phyloP scores from a whole-genome alignment of 208 protist species.

The Wallacemonas sp. region DNA sequence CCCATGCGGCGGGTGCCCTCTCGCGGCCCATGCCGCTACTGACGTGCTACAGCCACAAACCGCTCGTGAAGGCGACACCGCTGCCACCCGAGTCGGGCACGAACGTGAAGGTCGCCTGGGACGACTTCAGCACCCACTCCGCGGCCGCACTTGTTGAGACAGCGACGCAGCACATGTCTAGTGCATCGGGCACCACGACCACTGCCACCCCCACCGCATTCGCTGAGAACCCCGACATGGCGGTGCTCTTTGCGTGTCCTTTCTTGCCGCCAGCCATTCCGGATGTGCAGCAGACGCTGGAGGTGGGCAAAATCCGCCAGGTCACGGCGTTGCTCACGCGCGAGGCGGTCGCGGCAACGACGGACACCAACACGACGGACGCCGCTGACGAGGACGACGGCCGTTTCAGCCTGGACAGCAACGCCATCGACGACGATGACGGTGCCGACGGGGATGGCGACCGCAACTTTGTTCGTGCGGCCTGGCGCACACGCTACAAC shows the following conservation, averaged over 20 bases:
- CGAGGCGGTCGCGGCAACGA: no score
- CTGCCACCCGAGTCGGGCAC: constrained; percentile 33
- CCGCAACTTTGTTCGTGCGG: not conserved
- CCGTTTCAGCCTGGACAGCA: no score
- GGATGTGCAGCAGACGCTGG: constrained; percentile 38
- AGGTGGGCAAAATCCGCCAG: constrained; percentile 47
- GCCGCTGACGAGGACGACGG: not conserved
- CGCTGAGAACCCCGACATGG: constrained; percentile 28
- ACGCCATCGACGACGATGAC: not conserved
- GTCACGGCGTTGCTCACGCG: constrained; percentile 29
- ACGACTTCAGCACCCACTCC: constrained; percentile 38
- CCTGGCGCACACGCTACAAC: not conserved
- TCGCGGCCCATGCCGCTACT: constrained; percentile 16
- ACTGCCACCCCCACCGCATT: not conserved
- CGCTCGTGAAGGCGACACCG: constrained; percentile 57
- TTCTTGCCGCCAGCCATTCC: constrained; percentile 39
- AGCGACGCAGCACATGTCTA: constrained; percentile 1
- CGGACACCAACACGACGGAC: not conserved
- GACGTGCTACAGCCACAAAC: constrained; percentile 17
- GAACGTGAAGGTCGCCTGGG: constrained; percentile 46
- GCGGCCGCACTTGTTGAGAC: constrained; percentile 24
- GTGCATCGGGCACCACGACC: not conserved
- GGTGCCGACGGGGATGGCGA: not conserved
- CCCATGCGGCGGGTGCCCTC: not conserved
- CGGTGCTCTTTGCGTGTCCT: constrained; percentile 37